Percentiles rank a stretch among this genome's conserved stretches.
Evolutionary conservation across 768 basidiomycete genomes (phyloP).

Genomic region (Xerocomus potaroensis): DNA sequence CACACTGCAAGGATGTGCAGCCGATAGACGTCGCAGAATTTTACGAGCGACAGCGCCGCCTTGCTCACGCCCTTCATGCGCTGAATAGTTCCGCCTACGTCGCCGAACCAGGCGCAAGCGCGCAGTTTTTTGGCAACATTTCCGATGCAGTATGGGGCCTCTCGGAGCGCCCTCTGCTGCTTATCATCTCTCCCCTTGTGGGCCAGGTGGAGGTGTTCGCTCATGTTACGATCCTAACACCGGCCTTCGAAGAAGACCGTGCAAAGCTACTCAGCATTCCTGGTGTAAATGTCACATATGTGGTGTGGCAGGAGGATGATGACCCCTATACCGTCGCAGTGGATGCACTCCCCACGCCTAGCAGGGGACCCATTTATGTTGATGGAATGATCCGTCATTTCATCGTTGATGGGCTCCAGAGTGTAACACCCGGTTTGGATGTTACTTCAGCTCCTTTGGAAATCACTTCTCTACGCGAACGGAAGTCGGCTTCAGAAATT

Average conservation of each 20-base stretch:
- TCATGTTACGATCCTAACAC: constrained; percentile 63
- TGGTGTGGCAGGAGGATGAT: constrained; percentile 65
- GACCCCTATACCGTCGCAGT: constrained; percentile 57
- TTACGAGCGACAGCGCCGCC: constrained; percentile 45
- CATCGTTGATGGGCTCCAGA: constrained; percentile 57
- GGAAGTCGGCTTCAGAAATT: constrained; percentile 69
- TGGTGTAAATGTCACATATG: constrained; percentile 39
- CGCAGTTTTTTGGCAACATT: constrained; percentile 70
- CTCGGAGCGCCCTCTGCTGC: constrained; percentile 74
- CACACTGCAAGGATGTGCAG: constrained; percentile 45
- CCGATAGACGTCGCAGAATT: constrained; percentile 48
- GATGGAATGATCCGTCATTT: constrained; percentile 61
- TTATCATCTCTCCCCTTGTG: constrained; percentile 51
- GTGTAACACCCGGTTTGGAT: constrained; percentile 34
- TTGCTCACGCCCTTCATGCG: constrained; percentile 46
- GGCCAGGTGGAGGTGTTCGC: constrained; percentile 30
- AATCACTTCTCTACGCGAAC: constrained; percentile 62
- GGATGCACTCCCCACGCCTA: constrained; percentile 23
- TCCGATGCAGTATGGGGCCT: constrained; percentile 59
- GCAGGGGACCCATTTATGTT: constrained; percentile 45
- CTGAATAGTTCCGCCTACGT: constrained; percentile 67
- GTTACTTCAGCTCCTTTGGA: constrained; percentile 50
- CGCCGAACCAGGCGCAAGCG: constrained; percentile 72
- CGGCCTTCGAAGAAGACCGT: constrained; percentile 70
- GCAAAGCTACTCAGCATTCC: constrained; percentile 60